Conservation (phyloP, 2,329 filamentous ascomycete genomes). For the Aspergillus felis region DNA sequence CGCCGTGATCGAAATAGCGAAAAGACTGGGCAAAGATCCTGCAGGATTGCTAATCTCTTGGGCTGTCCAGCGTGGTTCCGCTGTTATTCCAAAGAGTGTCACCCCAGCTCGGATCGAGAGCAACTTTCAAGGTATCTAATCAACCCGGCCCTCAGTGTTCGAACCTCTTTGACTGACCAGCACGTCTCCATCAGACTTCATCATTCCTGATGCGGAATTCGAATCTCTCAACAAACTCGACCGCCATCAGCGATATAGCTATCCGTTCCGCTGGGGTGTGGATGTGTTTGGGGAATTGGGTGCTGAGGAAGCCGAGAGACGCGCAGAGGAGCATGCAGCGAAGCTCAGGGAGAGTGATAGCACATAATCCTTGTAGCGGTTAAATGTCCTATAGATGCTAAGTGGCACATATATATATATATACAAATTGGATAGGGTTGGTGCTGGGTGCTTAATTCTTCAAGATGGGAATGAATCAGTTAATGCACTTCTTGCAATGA, state of each 20-base stretch:
- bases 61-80: constrained; percentile 52
- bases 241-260: constrained; percentile 35
- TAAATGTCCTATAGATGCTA: not conserved
- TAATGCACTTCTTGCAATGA: not conserved
- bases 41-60: constrained; percentile 54
- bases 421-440: too few relatives aligned
- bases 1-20: constrained; percentile 58
- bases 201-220: constrained; percentile 34
- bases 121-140: constrained; percentile 42
- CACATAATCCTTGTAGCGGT: not conserved
- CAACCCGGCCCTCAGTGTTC: not conserved
- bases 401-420: not conserved
- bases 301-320: constrained; percentile 26
- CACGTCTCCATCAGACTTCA: constrained; percentile 19
- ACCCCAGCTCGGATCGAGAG: constrained; percentile 49
- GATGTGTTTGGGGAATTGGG: constrained; percentile 38
- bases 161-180: not conserved
- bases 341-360: constrained; percentile 14
- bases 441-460: not conserved
- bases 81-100: constrained; percentile 60
- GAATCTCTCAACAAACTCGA: constrained; percentile 33
- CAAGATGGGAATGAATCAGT: too few relatives aligned
- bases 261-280: constrained; percentile 35
- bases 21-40: constrained; percentile 57
- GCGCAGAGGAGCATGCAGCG: constrained; percentile 26